Conservation (phyloP, 495 filamentous ascomycete species). For the Xylaria nigripes region DNA sequence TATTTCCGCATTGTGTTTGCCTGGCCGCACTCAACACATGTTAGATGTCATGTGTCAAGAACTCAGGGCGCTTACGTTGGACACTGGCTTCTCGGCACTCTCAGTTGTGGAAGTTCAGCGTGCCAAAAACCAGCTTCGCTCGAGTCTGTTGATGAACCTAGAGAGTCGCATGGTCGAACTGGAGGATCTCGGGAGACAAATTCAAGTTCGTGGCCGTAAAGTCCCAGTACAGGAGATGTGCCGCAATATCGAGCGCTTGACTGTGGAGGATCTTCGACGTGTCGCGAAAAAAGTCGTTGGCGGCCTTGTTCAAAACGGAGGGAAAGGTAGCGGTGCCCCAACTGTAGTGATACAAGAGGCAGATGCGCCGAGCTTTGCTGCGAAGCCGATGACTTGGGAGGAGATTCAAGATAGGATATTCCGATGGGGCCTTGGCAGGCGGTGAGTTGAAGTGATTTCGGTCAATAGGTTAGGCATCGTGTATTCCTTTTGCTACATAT, state of each 20-base stretch:
- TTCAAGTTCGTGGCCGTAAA: slow-evolving; percentile 90
- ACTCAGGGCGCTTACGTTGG: slow-evolving; percentile 65
- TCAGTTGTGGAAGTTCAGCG: slow-evolving; percentile 73
- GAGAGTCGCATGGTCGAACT: slow-evolving; percentile 96
- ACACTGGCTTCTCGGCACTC: slow-evolving; percentile 61
- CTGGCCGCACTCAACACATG: slow-evolving; percentile 66
- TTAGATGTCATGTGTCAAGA: slow-evolving; percentile 91
- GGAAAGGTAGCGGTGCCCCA: slow-evolving; percentile 77
- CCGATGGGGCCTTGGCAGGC: slow-evolving; percentile 69
- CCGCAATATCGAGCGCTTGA: slow-evolving; percentile 70
- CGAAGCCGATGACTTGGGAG: slow-evolving; percentile 63
- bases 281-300: slow-evolving; percentile 77
- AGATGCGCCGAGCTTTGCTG: slow-evolving; percentile 43
- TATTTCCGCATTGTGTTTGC: slow-evolving; percentile 78
- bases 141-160: slow-evolving; percentile 91
- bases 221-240: slow-evolving; percentile 93
- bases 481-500: background rate
- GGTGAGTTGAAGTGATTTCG: slow-evolving; percentile 14
- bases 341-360: slow-evolving; percentile 90
- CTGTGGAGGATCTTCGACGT: slow-evolving; percentile 68
- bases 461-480: background rate
- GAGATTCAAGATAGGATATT: slow-evolving; percentile 81
- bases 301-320: slow-evolving; percentile 66
- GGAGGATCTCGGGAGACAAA: slow-evolving; percentile 93
- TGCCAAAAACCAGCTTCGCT: slow-evolving; percentile 96